Evolutionary conservation across 306 rosid genomes (phyloP), one percentile per base, ranked within the genome.

Genomic region (Malus sylvestris): DNA sequence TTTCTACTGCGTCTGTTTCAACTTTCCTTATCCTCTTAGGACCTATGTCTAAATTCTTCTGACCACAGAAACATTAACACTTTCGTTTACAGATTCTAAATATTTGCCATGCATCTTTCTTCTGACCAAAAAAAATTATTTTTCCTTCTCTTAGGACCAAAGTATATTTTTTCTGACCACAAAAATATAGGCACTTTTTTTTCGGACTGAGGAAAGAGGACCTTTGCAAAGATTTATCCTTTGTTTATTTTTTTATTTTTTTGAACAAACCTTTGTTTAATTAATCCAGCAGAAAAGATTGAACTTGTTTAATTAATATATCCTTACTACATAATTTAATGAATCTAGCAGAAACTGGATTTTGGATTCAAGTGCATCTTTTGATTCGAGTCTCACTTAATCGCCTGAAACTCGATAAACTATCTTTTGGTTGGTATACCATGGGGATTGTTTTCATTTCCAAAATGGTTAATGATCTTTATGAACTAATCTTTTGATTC

Each of bases 141-240:
- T 78, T 79, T 74, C 70, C 33, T 79, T 76, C 73, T 69, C 77
- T 59, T 75, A 53, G 73, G 74, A 49, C 25, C 53, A 77, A 38
- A 15, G 44, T 19, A 76, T 16, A 25, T 16, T 73, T 38, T 63
- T 86, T 80, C 82, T 69, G 86, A 38, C 81, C 87, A 85, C 72
- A 78, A 60, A 74, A 20, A 23, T 30, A 27, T 60, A 27, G 20
- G 76, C n/a, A 55, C 67, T 44, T 72, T 74, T 33, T 77, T 38
- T 45, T 67, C 76, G 20, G 25, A 66, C 46, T 38, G 61, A 52
- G 67, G 42, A 35, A 52, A 72, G 23, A 27, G 57, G 38, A 63
- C 18, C 4, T 57, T 18, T 27, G 44, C 42, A 16, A 44, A 60
- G 19, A 73, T 5, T 42, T 33, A 45, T 71, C 46, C 71, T 79